These are phyloP conservation scores for Penicillium sp. DNA, from an alignment of 2,329 filamentous ascomycete species.

Conservation along the genomic window DNA sequence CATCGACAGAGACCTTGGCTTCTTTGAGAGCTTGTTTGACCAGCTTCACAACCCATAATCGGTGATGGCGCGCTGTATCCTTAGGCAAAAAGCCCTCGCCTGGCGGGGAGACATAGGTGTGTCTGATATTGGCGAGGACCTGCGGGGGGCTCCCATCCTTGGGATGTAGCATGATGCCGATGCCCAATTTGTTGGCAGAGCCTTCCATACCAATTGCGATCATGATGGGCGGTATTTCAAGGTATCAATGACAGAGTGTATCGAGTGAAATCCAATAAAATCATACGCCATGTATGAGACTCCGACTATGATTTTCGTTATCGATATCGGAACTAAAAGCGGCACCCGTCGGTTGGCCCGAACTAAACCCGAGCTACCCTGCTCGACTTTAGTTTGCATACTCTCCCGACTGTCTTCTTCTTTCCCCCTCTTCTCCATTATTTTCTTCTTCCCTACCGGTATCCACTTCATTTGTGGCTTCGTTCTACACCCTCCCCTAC, in stretches of 20 bases:
- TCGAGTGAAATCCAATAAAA: background rate
- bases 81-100: slow-evolving; percentile 95
- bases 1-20: slow-evolving; percentile 60
- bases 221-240: slow-evolving; percentile 42
- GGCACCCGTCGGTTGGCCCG: slow-evolving; percentile 11
- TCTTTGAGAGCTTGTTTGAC: slow-evolving; percentile 75
- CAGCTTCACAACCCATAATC: slow-evolving; percentile 77
- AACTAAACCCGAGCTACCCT: slow-evolving; percentile 17
- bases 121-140: slow-evolving; percentile 89
- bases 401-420: slow-evolving; percentile 22
- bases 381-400: slow-evolving; percentile 7
- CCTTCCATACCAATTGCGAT: slow-evolving; percentile 79
- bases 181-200: slow-evolving; percentile 95
- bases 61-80: slow-evolving; percentile 91
- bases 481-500: slow-evolving; percentile 1
- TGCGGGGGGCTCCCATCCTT: slow-evolving; percentile 55
- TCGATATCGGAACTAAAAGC: slow-evolving; percentile 12
- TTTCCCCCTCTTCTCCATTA: slow-evolving; percentile 12
- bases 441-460: slow-evolving; percentile 9
- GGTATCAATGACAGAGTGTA: background rate
- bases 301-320: slow-evolving; percentile 10
- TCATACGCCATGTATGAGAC: background rate
- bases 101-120: slow-evolving; percentile 89
- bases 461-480: slow-evolving; percentile 10
- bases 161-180: slow-evolving; percentile 82